A percentile compares a stretch with the other conserved stretches of the same genome.
phyloP scores from a whole-genome alignment of 1,284 basidiomycete species.

The Ceratobasidium sp. region DNA sequence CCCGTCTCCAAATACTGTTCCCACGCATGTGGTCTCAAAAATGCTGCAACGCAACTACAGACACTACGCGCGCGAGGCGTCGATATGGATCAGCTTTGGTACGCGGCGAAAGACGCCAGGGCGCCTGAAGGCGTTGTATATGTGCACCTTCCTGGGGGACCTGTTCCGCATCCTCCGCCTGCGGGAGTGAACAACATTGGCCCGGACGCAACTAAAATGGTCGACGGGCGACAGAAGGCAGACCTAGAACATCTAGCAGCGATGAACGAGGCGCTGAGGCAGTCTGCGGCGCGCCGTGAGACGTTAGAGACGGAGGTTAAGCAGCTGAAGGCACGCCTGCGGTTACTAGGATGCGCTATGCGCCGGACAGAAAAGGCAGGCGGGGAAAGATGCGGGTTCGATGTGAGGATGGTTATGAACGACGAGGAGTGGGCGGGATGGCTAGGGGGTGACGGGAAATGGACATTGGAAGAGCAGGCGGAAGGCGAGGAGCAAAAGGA shows the following conservation, averaged over 20 bases:
- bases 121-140: conserved; percentile 41
- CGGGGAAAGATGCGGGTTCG: conserved; percentile 82
- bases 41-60: conserved; percentile 47
- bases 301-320: conserved; percentile 25
- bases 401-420: conserved; percentile 82
- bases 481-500: conserved; percentile 53
- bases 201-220: conserved; percentile 11
- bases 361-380: conserved; percentile 66
- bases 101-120: conserved; percentile 40
- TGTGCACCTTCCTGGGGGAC: conserved; percentile 32
- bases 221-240: conserved; percentile 36
- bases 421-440: conserved; percentile 79
- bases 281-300: conserved; percentile 17
- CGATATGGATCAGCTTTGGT: conserved; percentile 46
- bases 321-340: conserved; percentile 44
- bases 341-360: conserved; percentile 70
- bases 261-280: conserved; percentile 25
- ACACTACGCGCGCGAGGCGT: conserved; percentile 24
- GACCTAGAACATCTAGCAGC: conserved; percentile 24
- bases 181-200: conserved; percentile 29
- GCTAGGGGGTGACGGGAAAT: conserved; percentile 64
- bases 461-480: conserved; percentile 67
- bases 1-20: conserved; percentile 89
- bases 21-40: conserved; percentile 76
- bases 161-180: conserved; percentile 25